Conservation (phyloP, 1,284 basidiomycete species). For the Irpex rosettiformis region DNA sequence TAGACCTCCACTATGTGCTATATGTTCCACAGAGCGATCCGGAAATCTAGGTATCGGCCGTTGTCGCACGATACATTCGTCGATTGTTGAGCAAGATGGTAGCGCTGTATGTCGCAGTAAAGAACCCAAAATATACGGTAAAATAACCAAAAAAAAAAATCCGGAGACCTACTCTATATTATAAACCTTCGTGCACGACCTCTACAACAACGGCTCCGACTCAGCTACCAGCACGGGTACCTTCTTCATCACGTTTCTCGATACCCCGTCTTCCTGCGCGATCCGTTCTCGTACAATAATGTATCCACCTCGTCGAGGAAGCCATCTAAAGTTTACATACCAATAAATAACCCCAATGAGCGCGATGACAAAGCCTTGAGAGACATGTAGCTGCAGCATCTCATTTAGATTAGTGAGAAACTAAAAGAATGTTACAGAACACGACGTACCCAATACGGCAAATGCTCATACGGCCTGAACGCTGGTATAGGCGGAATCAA, state of each 20-base stretch:
- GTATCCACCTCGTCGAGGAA: slow-evolving; percentile 52
- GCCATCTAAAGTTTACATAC: slow-evolving; percentile 52
- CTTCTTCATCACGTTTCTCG: slow-evolving; percentile 10
- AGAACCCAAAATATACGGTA: neutral
- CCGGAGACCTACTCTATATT: neutral
- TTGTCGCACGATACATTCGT: neutral
- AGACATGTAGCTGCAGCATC: slow-evolving; percentile 57
- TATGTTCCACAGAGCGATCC: neutral
- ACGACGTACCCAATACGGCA: no score
- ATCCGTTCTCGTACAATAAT: slow-evolving; percentile 44
- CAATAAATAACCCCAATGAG: slow-evolving; percentile 55
- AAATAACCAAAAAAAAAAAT: neutral
- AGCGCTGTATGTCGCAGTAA: neutral
- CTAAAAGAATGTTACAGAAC: no score
- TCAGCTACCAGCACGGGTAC: no score
- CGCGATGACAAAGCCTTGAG: slow-evolving; percentile 47
- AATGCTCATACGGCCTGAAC: no score
- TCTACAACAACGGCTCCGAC: no score
- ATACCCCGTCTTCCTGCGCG: slow-evolving; percentile 49
- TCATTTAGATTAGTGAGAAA: neutral
- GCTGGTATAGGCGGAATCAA: no score
- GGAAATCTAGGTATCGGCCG: neutral
- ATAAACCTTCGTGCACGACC: neutral
- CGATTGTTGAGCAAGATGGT: neutral
- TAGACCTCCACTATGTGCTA: neutral